Evolutionary conservation across 495 filamentous ascomycete genomes (phyloP), one percentile per base, ranked within the genome.

Genomic region (Monascus purpureus): DNA sequence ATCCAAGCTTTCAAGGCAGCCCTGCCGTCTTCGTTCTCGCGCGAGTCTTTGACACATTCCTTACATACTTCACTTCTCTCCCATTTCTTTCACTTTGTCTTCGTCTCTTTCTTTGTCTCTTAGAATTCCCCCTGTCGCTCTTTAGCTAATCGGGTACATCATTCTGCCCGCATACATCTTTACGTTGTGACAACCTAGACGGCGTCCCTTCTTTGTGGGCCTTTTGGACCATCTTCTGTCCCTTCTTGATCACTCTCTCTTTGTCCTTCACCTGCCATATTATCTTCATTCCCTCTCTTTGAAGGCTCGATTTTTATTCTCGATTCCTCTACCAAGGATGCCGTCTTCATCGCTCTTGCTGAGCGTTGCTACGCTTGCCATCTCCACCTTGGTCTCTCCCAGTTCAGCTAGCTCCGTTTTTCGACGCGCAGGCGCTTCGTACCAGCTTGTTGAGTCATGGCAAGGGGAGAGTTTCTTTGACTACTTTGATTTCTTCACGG

Each of bases 381-480:
- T 52, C 13, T 36, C 42, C 33, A 35, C 28, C 15, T 37, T 49
- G 29, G 28, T 40, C 13, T 36, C 43, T 14, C 30, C 45, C 20
- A 40, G 34, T 2, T 13, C 33, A 8, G 46, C 47, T 9, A 17
- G 29, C 22, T 13, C 41, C 6, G 11, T 14, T 17, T 8, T 4
- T 3, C 14, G 6, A 18, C 28, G 28, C 7, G 11, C 26, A 9
- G 29, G 29, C 19, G 11, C 23, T 3, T 13, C 37, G 4, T 73
- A 70, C 46, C 49, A 46, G 25, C 50, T 72, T 28, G 39, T 53
- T 11, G 48, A 61, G 40, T 55, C 54, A 23, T 68, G 58, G 50
- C 53, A 64, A 27, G 54, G 59, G 8, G 34, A 57, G n/a, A 55
- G 55, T 19, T 72, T 72, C 46, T 59, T 72, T 40, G 38, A 63